Conservation (phyloP, 2,329 filamentous ascomycete genomes). For the Cryphonectria naterciae region DNA sequence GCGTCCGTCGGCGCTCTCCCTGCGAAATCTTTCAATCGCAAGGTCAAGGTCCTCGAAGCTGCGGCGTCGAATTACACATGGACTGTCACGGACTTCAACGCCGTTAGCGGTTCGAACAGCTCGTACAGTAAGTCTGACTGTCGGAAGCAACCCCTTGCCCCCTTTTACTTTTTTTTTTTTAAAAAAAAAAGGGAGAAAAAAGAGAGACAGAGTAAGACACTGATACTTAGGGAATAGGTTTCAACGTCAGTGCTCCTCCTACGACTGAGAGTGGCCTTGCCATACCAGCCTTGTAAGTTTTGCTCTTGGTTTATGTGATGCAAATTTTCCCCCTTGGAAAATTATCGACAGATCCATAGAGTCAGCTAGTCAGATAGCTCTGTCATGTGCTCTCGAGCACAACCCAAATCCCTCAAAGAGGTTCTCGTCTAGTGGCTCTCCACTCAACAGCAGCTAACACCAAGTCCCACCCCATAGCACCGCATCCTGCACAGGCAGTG, state of each 20-base stretch:
- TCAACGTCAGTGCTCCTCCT: slow-evolving; percentile 22
- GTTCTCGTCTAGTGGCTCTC: background rate
- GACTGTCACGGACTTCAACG: slow-evolving; percentile 25
- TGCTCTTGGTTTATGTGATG: background rate
- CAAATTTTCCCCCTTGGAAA: background rate
- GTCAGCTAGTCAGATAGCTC: background rate
- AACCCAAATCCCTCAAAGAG: background rate
- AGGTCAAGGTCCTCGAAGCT: slow-evolving; percentile 10
- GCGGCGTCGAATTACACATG: slow-evolving; percentile 22
- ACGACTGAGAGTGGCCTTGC: background rate
- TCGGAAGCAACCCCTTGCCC: background rate
- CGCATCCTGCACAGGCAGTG: slow-evolving; percentile 21
- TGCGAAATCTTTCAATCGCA: background rate
- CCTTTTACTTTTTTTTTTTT: no score
- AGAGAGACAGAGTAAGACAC: background rate
- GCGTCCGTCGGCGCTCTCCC: slow-evolving; percentile 16
- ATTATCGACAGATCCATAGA: background rate
- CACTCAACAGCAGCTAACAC: background rate
- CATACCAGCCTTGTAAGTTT: slow-evolving; percentile 14
- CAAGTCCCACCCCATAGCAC: slow-evolving; percentile 2
- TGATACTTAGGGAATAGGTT: slow-evolving; percentile 10
- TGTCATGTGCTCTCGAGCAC: background rate
- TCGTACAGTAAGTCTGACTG: slow-evolving; percentile 20
- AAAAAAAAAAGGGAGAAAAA: no score
- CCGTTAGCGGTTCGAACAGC: slow-evolving; percentile 16